A percentile compares a stretch with the other conserved stretches of the same genome.
Evolutionary conservation across 495 filamentous ascomycete genomes (phyloP).

Genomic region (Aspergillus funiculosus): DNA sequence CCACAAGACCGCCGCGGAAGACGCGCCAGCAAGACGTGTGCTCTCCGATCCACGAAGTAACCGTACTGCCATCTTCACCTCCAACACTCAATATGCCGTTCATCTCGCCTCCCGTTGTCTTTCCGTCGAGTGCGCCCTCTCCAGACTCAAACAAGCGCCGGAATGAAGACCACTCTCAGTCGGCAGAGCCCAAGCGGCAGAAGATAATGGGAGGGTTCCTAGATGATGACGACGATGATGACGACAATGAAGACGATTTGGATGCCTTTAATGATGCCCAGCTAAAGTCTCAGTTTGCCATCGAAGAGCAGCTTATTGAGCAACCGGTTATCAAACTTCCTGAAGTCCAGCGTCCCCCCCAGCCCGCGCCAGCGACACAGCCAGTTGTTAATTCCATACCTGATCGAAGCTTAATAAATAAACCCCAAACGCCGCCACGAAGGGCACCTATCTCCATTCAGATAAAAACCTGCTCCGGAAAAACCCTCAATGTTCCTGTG

Average conservation of each 20-base stretch:
- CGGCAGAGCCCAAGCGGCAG: conserved; percentile 34
- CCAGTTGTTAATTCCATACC: conserved; percentile 7
- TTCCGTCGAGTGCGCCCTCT: conserved; percentile 51
- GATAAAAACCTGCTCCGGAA: conserved; percentile 63
- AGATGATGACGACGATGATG: conserved; percentile 41
- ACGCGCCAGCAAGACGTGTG: conserved; percentile 24
- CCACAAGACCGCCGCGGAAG: conserved; percentile 26
- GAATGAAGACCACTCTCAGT: conserved; percentile 36
- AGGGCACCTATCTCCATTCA: conserved; percentile 29
- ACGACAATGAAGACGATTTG: conserved; percentile 31
- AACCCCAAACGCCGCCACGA: conserved; percentile 14
- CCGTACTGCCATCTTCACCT: conserved; percentile 29
- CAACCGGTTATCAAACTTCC: conserved; percentile 13
- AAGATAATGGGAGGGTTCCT: conserved; percentile 22
- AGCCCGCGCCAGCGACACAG: neutral
- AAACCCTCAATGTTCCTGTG: conserved; percentile 48
- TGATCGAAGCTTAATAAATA: neutral
- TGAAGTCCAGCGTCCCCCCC: conserved; percentile 5
- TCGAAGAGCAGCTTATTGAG: conserved; percentile 29
- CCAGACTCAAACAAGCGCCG: conserved; percentile 44
- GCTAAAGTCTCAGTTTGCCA: conserved; percentile 35
- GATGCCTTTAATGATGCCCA: conserved; percentile 26
- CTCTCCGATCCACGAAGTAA: conserved; percentile 15
- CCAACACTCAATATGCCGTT: conserved; percentile 50
- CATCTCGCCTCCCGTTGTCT: conserved; percentile 56